These are phyloP conservation scores for Zygosaccharomyces bisporus DNA, from an alignment of 805 yeast species.

Conservation along the genomic window DNA sequence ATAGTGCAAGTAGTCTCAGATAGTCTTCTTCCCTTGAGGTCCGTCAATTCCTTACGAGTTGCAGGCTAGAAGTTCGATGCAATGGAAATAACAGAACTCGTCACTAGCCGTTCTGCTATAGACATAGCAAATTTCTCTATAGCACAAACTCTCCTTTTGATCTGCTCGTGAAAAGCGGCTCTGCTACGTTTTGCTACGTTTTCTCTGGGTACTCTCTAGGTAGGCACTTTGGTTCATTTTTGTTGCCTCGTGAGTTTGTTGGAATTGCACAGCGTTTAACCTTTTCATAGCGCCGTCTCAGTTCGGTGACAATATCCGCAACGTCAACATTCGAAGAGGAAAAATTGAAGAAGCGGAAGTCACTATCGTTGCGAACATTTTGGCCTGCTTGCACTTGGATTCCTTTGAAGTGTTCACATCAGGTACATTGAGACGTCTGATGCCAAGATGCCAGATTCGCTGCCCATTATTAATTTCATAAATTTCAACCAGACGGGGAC, in stretches of 20 bases:
- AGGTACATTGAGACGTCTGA: neutral
- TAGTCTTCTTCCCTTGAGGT: too few species aligned
- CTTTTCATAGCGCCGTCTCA: neutral
- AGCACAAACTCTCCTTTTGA: neutral
- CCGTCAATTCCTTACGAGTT: too few species aligned
- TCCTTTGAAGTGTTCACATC: neutral
- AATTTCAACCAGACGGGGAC: conserved; percentile 73
- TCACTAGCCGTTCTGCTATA: too few species aligned
- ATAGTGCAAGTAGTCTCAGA: neutral
- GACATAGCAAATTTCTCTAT: too few species aligned
- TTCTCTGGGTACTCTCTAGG: too few species aligned
- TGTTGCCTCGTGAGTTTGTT: neutral
- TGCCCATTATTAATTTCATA: conserved; percentile 43
- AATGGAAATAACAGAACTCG: too few species aligned
- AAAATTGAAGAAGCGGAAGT: neutral
- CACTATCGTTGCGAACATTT: neutral
- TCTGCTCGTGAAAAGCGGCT: neutral
- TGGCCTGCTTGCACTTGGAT: neutral
- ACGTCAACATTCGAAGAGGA: neutral
- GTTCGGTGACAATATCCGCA: conserved; percentile 1
- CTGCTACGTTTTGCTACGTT: too few species aligned
- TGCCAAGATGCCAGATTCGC: conserved; percentile 14
- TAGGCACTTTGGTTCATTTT: neutral
- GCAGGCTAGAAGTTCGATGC: too few species aligned
- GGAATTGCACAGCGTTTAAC: neutral